A percentile compares a stretch with the other conserved stretches of the same genome.
Conservation (phyloP, 495 filamentous ascomycete species). For the Geoglossum glabrum region DNA sequence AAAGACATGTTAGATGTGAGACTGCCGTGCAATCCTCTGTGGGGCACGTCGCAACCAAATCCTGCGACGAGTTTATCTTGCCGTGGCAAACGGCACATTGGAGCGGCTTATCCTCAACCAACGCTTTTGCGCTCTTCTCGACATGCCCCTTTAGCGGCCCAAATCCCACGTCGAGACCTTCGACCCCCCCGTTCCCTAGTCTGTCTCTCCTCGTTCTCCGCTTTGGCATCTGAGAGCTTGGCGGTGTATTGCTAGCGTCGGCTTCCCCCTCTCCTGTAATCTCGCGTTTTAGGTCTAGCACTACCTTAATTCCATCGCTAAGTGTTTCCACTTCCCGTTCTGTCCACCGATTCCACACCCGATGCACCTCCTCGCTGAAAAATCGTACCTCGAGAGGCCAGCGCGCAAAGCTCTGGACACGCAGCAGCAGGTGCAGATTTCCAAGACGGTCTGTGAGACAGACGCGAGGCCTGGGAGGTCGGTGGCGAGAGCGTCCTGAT, state of each 20-base stretch:
- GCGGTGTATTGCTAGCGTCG: neutral
- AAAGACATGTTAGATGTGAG: conserved; percentile 62
- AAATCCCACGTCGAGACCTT: conserved; percentile 47
- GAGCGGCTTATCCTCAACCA: conserved; percentile 36
- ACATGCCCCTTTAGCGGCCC: conserved; percentile 41
- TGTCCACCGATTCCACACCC: conserved; percentile 43
- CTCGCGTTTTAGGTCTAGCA: conserved; percentile 29
- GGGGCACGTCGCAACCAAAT: conserved; percentile 50
- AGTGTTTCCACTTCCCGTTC: conserved; percentile 27
- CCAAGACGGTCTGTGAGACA: conserved; percentile 43
- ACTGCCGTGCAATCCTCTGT: conserved; percentile 40
- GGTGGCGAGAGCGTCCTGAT: conserved; percentile 11
- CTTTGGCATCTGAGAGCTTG: neutral
- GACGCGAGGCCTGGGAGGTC: conserved; percentile 29
- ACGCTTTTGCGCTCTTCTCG: conserved; percentile 44
- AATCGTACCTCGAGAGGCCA: conserved; percentile 79
- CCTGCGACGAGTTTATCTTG: conserved; percentile 24
- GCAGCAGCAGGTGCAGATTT: conserved; percentile 60
- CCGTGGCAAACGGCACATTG: conserved; percentile 43
- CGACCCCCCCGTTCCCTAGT: conserved; percentile 22
- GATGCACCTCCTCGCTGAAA: conserved; percentile 47
- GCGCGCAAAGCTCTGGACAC: conserved; percentile 49
- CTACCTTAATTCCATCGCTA: conserved; percentile 28
- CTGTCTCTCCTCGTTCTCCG: neutral
- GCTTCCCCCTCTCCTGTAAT: neutral